Evolutionary conservation across 805 yeast genomes (phyloP).

Genomic region (Nakazawaea molendinolei): DNA sequence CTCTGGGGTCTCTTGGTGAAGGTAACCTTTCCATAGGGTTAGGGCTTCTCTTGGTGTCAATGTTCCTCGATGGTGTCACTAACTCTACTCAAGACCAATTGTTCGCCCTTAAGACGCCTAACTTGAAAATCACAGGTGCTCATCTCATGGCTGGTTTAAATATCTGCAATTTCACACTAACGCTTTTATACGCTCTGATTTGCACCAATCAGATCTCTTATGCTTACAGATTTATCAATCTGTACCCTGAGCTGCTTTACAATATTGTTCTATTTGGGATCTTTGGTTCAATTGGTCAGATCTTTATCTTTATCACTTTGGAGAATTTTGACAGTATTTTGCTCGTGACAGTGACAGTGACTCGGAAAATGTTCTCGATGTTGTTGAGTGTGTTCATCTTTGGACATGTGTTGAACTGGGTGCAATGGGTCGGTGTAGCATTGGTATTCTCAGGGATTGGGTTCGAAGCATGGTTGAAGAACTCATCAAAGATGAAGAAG

Average conservation of each 20-base stretch:
- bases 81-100: slow-evolving; percentile 90
- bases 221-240: slow-evolving; percentile 38
- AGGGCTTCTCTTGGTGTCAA: slow-evolving; percentile 46
- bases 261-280: slow-evolving; percentile 64
- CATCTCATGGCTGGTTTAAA: slow-evolving; percentile 75
- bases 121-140: slow-evolving; percentile 61
- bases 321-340: slow-evolving; percentile 81
- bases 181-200: slow-evolving; percentile 39
- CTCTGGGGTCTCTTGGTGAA: slow-evolving; percentile 26
- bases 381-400: slow-evolving; percentile 78
- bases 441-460: slow-evolving; percentile 84
- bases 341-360: slow-evolving; percentile 88
- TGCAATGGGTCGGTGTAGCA: slow-evolving; percentile 75
- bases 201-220: slow-evolving; percentile 45
- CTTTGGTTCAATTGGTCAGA: slow-evolving; percentile 88
- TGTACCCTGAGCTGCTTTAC: slow-evolving; percentile 45
- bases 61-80: slow-evolving; percentile 85
- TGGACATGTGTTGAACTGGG: slow-evolving; percentile 59
- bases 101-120: slow-evolving; percentile 39
- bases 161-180: slow-evolving; percentile 36
- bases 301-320: slow-evolving; percentile 82
- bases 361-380: slow-evolving; percentile 96
- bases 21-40: slow-evolving; percentile 52
- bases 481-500: slow-evolving; percentile 10
- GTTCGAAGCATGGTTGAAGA: slow-evolving; percentile 60